These are phyloP conservation scores for Irpex sp. DNA, from an alignment of 1,284 basidiomycete genomes.

Conservation along the genomic window DNA sequence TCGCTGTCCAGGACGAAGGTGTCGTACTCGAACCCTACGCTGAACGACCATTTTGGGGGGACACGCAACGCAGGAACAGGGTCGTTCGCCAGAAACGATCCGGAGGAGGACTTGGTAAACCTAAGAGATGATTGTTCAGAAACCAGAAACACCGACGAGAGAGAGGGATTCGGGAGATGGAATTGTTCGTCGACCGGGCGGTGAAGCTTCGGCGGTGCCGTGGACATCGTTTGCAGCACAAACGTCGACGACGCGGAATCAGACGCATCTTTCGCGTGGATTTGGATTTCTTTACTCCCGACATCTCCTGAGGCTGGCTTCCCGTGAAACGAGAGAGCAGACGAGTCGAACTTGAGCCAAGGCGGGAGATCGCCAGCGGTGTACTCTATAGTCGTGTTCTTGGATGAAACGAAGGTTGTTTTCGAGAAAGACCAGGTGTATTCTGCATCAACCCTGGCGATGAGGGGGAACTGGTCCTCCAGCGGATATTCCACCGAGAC, in stretches of 20 bases:
- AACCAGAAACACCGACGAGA: conserved; percentile 67
- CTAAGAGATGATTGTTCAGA: conserved; percentile 51
- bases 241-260: conserved; percentile 48
- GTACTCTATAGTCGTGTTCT: conserved; percentile 40
- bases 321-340: conserved; percentile 50
- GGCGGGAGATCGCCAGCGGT: conserved; percentile 48
- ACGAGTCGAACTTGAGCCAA: conserved; percentile 66
- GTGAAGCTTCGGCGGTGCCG: conserved; percentile 51
- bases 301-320: conserved; percentile 54
- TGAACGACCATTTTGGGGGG: conserved; percentile 87
- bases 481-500: conserved; percentile 50
- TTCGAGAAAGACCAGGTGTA: conserved; percentile 65
- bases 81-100: conserved; percentile 20
- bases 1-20: conserved; percentile 54
- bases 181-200: conserved; percentile 62
- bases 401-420: conserved; percentile 54
- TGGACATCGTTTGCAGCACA: conserved; percentile 58
- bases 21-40: conserved; percentile 75
- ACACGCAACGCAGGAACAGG: conserved; percentile 67
- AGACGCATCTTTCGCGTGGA: conserved; percentile 53
- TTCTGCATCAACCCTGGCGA: conserved; percentile 54
- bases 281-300: conserved; percentile 49
- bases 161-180: conserved; percentile 49
- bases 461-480: conserved; percentile 56
- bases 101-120: background rate